Evolutionary conservation across 1,284 basidiomycete genomes (phyloP), one percentile per base, ranked within the genome.

Genomic region (Mycena citricolor): DNA sequence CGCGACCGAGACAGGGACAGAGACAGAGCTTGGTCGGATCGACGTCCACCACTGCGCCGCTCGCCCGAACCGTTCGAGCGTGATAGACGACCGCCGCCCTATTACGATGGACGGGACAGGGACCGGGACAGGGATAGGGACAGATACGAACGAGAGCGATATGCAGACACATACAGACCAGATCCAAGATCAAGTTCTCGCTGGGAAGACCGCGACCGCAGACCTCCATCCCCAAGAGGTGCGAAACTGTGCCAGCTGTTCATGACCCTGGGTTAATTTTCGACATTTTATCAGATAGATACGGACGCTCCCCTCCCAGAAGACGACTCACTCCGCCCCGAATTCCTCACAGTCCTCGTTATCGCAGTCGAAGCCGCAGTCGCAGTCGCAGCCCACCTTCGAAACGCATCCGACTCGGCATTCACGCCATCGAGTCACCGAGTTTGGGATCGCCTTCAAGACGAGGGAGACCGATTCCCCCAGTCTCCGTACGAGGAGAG

Each of bases 331-430:
- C 6, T 8, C 22, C n/a, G 26, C 51, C 4, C 46, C 46, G 0
- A 36, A 13, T 40, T 6, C 36, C 33, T 1, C 20, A 21, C 5
- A 26, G 31, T 10, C 40, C 45, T 11, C 49, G 49, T 21, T 4
- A 21, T 5, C 42, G 47, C 22, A 49, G 47, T 31, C 47, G 47
- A 23, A 49, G 45, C 32, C 50, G 45, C 1, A 42, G 35, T 21
- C 35, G 33, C 24, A 17, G 33, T 39, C 20, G 22, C 14, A n/a
- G 60, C 14, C 55, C 61, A 38, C 56, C 57, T n/a, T 45, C 52
- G 13, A 61, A 60, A 51, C 57, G 56, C 38, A 52, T 64, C 33
- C 65, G 62, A 51, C 53, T 67, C 23, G 69, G 65, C 19, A 65
- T 65, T 32, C 67, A 66, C 51, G 64, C 70, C 8, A 61, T 64